Evolutionary conservation across 2,329 filamentous ascomycete genomes (phyloP), one percentile per base, ranked within the genome.

Genomic region (Aspergillus aculeatinus): DNA sequence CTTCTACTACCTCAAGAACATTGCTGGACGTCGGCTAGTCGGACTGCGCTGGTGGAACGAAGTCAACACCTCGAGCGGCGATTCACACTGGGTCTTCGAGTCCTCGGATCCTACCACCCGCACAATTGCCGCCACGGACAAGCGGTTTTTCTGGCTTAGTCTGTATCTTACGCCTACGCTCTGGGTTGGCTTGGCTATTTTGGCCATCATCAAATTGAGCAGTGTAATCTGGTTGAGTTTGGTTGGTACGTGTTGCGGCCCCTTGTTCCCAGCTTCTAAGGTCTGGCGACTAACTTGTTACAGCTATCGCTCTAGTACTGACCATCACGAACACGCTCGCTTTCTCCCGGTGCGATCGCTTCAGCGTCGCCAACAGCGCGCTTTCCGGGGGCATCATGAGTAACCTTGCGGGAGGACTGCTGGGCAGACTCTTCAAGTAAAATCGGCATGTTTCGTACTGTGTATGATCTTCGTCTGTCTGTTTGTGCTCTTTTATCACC

Each of bases 351-450:
- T 82, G 80, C 61, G 80, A 82, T 64, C 78, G 78, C 55, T 82
- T 82, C 66, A 80, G 80, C 53, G 82, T 83, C 63, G 84, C 85
- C 6, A 84, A 81, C 49, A 80, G 79, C 47, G 84, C 84, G 5
- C 75, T 87, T 56, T 78, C 80, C 7, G 83, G 83, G 49, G 80
- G 82, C 3, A 74, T 86, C 58, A 82, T 83, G 58, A 80, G 80
- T 66, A 85, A 81, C 66, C 66, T 86, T 63, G 83, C 83, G 9
- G 79, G 82, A 44, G 82, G 82, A 27, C 75, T 86, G 76, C 74
- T 85, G 62, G 82, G 82, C 67, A 80, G 81, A 65, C 72, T 84
- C 61, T 85, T 85, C 72, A 79, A 80, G 66, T 79, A 72, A 69
- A 35, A 64, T 39, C 44, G 7, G 33, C 14, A 9, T n/a, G 53